Evolutionary conservation across 2,329 filamentous ascomycete species (phyloP), one percentile per base, ranked within the genome.

Genomic region (Thermothelomyces thermophilus): DNA sequence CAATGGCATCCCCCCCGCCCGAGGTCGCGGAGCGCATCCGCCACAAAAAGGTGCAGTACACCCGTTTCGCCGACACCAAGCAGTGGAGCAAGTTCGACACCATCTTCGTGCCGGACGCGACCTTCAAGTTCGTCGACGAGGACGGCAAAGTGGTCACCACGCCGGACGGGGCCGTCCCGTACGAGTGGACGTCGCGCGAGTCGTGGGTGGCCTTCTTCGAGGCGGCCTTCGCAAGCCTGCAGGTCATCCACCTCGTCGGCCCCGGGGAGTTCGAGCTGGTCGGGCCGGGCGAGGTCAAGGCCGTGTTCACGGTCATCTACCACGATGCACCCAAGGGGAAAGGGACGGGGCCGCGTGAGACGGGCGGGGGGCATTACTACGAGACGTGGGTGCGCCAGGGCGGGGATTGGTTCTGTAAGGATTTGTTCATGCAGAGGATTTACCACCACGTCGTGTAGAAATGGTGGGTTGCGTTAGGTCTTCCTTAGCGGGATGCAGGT

Each of bases 311-410:
- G 16, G 24, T 40, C 2, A 5, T 28, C 24, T 37, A 31, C 13
- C 44, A 46, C 26, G 16, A 22, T 3, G 40, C 26, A 9, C 24
- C 44, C 16, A 40, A 33, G 35, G 44, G 35, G 34, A n/a, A 40
- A 5, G 44, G 26, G n/a, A 16, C n/a, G 5, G 44, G n/a, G 24
- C 24, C 34, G 22, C 44, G 40, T 14, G 35, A 46, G 28, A 46
- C 35, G 16, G 44, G 35, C 26, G 44, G 44, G 7, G 44, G 44
- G 13, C 35, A 46, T 13, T 46, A 46, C 35, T n/a, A 24, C 10
- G 44, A 46, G 35, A 46, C 34, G 44, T 46, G 44, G 44, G 44
- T 46, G 44, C 44, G 44, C 11, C n/a, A 26, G 28, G 44, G 36
- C 10, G 36, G 26, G 9, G 35, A 41, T 41, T 47, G 44, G 44